Percentiles rank a stretch among this genome's conserved stretches.
Evolutionary conservation across 2,329 filamentous ascomycete species (phyloP).

Genomic region (Dactylella cylindrospora): DNA sequence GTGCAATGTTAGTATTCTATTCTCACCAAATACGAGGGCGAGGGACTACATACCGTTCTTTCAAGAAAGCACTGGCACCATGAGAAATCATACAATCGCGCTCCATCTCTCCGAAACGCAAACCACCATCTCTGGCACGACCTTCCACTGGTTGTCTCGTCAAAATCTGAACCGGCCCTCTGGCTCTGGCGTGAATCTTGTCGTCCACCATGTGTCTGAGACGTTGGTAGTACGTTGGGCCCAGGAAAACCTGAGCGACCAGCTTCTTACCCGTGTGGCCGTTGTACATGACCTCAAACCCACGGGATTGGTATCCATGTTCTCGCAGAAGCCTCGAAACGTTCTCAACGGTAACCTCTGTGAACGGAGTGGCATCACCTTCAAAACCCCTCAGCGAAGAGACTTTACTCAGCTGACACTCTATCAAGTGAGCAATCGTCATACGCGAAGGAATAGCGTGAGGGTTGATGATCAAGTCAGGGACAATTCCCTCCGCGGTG

Average conservation of each 20-base stretch:
- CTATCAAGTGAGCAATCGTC: slow-evolving; percentile 99
- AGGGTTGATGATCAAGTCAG: slow-evolving; percentile 88
- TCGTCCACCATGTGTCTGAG: slow-evolving; percentile 99
- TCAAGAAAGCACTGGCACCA: slow-evolving; percentile 92
- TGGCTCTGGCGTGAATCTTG: slow-evolving; percentile 98
- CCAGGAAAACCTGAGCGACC: slow-evolving; percentile 91
- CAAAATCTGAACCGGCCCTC: slow-evolving; percentile 94
- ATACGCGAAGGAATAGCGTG: slow-evolving; percentile 99
- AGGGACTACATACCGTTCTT: slow-evolving; percentile 63
- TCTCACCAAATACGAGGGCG: not conserved
- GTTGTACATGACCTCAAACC: slow-evolving; percentile 98
- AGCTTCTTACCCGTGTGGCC: slow-evolving; percentile 95
- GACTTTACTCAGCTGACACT: slow-evolving; percentile 96
- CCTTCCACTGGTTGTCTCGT: slow-evolving; percentile 96
- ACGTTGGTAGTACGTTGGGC: slow-evolving; percentile 97
- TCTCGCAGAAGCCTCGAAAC: slow-evolving; percentile 82
- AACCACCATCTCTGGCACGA: slow-evolving; percentile 94
- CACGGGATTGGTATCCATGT: slow-evolving; percentile 93
- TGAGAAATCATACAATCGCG: slow-evolving; percentile 99
- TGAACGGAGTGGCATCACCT: slow-evolving; percentile 96
- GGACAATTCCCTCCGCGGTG: slow-evolving; percentile 82
- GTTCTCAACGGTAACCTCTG: slow-evolving; percentile 92
- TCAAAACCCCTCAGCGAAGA: slow-evolving; percentile 90
- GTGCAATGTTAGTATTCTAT: not conserved
- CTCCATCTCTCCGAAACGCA: slow-evolving; percentile 99